phyloP scores from a whole-genome alignment of 352 stramenopile genomes.

The Phytophthora pini region DNA sequence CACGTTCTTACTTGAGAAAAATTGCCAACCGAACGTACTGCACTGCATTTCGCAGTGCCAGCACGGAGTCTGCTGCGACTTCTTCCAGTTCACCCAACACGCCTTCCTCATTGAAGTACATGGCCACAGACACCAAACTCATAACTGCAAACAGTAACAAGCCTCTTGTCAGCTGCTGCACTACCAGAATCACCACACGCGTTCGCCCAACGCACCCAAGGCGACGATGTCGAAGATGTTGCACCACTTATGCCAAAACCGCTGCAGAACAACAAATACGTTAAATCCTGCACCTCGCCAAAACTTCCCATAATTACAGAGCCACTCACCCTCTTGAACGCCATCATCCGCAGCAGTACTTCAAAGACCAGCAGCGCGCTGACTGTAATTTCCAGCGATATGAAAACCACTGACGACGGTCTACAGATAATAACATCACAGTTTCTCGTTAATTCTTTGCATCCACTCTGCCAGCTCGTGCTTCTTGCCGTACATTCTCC shows the following conservation, averaged over 20 bases:
- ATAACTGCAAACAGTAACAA: constrained; percentile 49
- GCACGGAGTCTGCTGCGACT: constrained; percentile 75
- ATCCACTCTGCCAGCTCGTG: not conserved
- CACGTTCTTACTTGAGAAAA: constrained; percentile 73
- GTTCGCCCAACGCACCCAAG: constrained; percentile 42
- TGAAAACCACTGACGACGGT: constrained; percentile 78
- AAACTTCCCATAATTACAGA: not conserved
- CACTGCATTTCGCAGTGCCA: constrained; percentile 78
- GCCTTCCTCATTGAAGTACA: constrained; percentile 89
- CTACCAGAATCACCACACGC: not conserved
- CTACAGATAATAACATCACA: constrained; percentile 30
- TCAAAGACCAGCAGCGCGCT: constrained; percentile 81
- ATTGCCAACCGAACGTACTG: constrained; percentile 85
- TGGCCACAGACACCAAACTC: constrained; percentile 77
- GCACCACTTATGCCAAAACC: constrained; percentile 86
- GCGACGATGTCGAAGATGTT: constrained; percentile 88
- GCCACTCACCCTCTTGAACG: constrained; percentile 65
- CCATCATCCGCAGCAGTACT: constrained; percentile 83
- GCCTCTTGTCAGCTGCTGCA: constrained; percentile 4
- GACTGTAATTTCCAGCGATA: constrained; percentile 81
- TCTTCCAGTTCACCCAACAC: constrained; percentile 86
- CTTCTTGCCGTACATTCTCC: constrained; percentile 61
- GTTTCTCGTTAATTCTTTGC: not conserved
- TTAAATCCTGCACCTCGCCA: not conserved
- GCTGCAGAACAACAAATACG: constrained; percentile 32